Evolutionary conservation across 1,284 basidiomycete species (phyloP).

Genomic region (Kwoniella shivajii): DNA sequence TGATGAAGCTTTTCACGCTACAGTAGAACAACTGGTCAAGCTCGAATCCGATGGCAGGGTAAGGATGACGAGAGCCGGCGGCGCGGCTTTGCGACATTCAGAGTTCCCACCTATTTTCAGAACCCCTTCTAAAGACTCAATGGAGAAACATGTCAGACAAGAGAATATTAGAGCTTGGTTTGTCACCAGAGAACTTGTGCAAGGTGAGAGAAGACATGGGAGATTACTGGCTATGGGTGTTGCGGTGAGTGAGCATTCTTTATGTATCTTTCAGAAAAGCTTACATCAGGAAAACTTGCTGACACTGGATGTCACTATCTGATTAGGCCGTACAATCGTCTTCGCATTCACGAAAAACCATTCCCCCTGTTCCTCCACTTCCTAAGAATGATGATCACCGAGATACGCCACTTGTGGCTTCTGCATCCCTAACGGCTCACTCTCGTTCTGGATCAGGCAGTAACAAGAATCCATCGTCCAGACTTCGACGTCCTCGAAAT

Average conservation of each 20-base stretch:
- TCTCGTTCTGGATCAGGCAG: conserved; percentile 3
- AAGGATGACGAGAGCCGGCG: conserved; percentile 7
- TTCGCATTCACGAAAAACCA: not conserved
- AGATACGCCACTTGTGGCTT: not conserved
- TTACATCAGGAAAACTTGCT: no score
- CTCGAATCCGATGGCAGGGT: conserved; percentile 17
- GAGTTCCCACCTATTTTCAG: conserved; percentile 1
- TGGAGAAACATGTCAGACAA: conserved; percentile 10
- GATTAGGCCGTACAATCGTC: conserved; percentile 9
- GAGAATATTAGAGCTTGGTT: conserved; percentile 37
- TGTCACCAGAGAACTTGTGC: conserved; percentile 37
- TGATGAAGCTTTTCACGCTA: conserved; percentile 32
- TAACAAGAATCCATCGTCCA: conserved; percentile 2
- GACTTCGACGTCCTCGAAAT: conserved; percentile 4
- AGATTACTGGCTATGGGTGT: conserved; percentile 32
- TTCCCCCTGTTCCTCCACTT: conserved; percentile 8
- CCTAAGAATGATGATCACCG: not conserved
- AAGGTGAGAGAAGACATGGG: conserved; percentile 36
- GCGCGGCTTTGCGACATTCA: not conserved
- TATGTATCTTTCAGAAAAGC: not conserved
- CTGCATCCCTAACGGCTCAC: not conserved
- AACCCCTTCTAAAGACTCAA: conserved; percentile 2
- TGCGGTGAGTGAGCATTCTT: conserved; percentile 19
- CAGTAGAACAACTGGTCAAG: conserved; percentile 24
- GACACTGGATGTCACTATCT: no score